Evolutionary conservation across 805 yeast species (phyloP).

Genomic region (Candida peoriensis): DNA sequence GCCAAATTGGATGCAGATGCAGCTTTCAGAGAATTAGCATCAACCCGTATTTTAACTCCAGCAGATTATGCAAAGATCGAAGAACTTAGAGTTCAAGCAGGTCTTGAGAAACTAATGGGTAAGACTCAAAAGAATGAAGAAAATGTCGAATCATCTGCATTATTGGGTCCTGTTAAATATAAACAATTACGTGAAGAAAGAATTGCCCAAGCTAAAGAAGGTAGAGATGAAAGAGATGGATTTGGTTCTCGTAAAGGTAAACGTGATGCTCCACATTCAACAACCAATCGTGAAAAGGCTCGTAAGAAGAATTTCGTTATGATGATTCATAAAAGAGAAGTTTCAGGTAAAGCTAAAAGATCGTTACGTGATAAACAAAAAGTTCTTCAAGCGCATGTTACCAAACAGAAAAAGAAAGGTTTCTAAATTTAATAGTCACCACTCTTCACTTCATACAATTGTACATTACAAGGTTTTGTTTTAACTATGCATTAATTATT

Average conservation of each 20-base stretch:
- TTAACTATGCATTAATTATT: background rate
- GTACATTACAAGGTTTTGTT: background rate
- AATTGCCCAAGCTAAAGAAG: constrained; percentile 80
- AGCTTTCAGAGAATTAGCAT: constrained; percentile 54
- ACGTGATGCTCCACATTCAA: constrained; percentile 70
- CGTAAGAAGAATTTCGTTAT: constrained; percentile 98
- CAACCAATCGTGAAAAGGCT: constrained; percentile 94
- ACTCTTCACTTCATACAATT: constrained; percentile 1
- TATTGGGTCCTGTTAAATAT: constrained; percentile 70
- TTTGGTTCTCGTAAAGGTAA: constrained; percentile 87
- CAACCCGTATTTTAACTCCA: constrained; percentile 85
- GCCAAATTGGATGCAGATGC: constrained; percentile 33
- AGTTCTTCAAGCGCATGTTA: constrained; percentile 78
- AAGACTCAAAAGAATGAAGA: constrained; percentile 63
- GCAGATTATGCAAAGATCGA: constrained; percentile 96
- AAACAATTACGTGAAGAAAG: constrained; percentile 90
- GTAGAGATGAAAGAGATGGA: constrained; percentile 87
- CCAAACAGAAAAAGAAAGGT: constrained; percentile 88
- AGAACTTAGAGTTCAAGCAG: constrained; percentile 80
- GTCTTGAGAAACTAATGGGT: constrained; percentile 76
- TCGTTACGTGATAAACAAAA: constrained; percentile 89
- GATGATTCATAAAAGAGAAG: constrained; percentile 95
- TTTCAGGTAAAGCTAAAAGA: constrained; percentile 88
- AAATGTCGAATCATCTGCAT: constrained; percentile 68
- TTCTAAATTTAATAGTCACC: constrained; percentile 27